phyloP scores from a whole-genome alignment of 176 grass and related monocot species.

The Avena sativa region DNA sequence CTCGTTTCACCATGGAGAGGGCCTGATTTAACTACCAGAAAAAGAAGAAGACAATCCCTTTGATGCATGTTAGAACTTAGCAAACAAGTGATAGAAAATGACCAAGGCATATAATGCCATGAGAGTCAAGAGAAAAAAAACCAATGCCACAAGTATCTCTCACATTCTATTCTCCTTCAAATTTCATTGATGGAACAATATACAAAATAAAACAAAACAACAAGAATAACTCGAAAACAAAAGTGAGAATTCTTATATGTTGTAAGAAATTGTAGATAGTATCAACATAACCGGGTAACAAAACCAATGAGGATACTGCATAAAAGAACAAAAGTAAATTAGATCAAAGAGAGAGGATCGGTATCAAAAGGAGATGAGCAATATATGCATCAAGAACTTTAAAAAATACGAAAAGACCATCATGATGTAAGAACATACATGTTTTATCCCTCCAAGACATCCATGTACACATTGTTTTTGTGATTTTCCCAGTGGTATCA shows the following conservation, averaged over 20 bases:
- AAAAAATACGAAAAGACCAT: too few relatives aligned
- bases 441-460: too few relatives aligned
- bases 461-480: too few relatives aligned
- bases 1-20: too few relatives aligned
- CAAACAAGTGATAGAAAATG: conserved; percentile 95
- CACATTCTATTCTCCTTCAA: neutral
- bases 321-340: neutral
- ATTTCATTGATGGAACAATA: neutral
- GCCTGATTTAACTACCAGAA: conserved; percentile 82
- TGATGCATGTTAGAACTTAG: conserved; percentile 89
- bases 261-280: neutral
- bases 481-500: too few relatives aligned
- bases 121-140: too few relatives aligned
- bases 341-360: neutral
- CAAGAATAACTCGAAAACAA: neutral
- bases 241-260: neutral
- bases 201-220: neutral
- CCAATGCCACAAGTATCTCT: too few relatives aligned
- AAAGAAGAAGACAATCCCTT: conserved; percentile 92
- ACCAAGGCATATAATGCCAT: conserved; percentile 89
- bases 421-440: too few relatives aligned
- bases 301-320: neutral
- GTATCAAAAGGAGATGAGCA: neutral
- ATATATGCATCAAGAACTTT: too few relatives aligned
- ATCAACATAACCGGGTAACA: neutral